Evolutionary conservation across 805 yeast species (phyloP).

Genomic region (Cyberlindnera euphorbiae): DNA sequence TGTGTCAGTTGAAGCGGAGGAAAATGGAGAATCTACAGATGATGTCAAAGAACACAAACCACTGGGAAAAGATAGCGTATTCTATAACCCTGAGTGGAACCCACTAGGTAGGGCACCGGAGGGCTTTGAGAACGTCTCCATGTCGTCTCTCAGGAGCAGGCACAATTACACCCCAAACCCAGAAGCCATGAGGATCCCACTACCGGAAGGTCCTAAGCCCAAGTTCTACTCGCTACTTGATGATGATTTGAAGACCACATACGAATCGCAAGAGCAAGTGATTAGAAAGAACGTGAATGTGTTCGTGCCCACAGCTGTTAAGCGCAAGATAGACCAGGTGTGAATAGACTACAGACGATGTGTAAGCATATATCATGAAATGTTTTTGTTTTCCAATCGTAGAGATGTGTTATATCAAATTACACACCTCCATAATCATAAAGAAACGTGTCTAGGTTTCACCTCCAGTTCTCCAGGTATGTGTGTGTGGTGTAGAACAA

Average conservation of each 20-base stretch:
- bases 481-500: no score
- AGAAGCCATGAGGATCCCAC: slow-evolving; percentile 25
- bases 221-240: slow-evolving; percentile 17
- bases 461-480: no score
- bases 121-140: slow-evolving; percentile 11
- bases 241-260: slow-evolving; percentile 4
- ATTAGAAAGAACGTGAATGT: not conserved
- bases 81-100: slow-evolving; percentile 64
- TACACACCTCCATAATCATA: slow-evolving; percentile 6
- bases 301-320: slow-evolving; percentile 11
- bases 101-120: slow-evolving; percentile 52
- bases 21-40: not conserved
- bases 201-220: slow-evolving; percentile 25
- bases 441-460: not conserved
- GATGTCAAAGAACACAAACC: slow-evolving; percentile 7
- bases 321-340: slow-evolving; percentile 7
- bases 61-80: slow-evolving; percentile 47
- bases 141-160: not conserved
- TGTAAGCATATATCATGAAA: not conserved
- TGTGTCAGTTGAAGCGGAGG: no score
- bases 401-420: slow-evolving; percentile 7
- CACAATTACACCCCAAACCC: slow-evolving; percentile 13
- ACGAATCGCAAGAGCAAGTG: slow-evolving; percentile 5
- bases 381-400: no score
- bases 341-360: not conserved